Conservation (phyloP, 2,329 filamentous ascomycete genomes). For the Aquanectria penicillioides region DNA sequence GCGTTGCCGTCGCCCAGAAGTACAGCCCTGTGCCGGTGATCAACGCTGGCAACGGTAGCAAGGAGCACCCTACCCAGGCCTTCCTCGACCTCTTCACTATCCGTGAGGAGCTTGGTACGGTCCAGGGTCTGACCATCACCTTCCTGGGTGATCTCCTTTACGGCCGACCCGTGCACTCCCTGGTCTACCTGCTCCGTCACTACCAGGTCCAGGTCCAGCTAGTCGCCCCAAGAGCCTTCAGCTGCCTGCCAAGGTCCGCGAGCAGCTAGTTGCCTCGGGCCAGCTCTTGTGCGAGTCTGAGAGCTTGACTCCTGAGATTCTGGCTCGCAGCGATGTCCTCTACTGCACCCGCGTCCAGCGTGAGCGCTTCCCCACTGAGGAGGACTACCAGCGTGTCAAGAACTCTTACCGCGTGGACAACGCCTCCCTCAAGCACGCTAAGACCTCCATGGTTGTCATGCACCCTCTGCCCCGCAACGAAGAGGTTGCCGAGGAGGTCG, state of each 20-base stretch:
- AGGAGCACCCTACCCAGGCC: constrained; percentile 96
- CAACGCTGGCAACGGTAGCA: constrained; percentile 95
- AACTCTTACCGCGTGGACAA: constrained; percentile 91
- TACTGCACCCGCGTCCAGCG: constrained; percentile 98
- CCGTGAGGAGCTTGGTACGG: constrained; percentile 94
- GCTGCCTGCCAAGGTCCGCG: constrained; percentile 79
- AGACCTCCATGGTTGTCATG: constrained; percentile 93
- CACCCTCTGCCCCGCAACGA: constrained; percentile 94
- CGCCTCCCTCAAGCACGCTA: constrained; percentile 87
- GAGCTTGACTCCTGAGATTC: constrained; percentile 84
- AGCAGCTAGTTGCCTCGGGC: constrained; percentile 76
- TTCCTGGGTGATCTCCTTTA: constrained; percentile 94
- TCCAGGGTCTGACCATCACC: constrained; percentile 94
- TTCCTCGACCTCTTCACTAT: constrained; percentile 99
- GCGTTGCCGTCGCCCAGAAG: constrained; percentile 83
- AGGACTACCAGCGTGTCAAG: constrained; percentile 88
- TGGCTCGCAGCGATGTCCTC: constrained; percentile 87
- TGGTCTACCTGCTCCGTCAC: constrained; percentile 92
- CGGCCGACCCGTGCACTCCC: constrained; percentile 93
- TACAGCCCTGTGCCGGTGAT: constrained; percentile 92
- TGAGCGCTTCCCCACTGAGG: constrained; percentile 86
- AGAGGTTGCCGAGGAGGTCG: constrained; percentile 94
- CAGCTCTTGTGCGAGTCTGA: constrained; percentile 82
- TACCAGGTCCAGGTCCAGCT: constrained; percentile 96
- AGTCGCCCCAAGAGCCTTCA: constrained; percentile 80